A percentile compares a stretch with the other conserved stretches of the same genome.
These are phyloP conservation scores for Fusarium sterilihyphosum DNA, from an alignment of 2,329 filamentous ascomycete genomes.

Conservation along the genomic window DNA sequence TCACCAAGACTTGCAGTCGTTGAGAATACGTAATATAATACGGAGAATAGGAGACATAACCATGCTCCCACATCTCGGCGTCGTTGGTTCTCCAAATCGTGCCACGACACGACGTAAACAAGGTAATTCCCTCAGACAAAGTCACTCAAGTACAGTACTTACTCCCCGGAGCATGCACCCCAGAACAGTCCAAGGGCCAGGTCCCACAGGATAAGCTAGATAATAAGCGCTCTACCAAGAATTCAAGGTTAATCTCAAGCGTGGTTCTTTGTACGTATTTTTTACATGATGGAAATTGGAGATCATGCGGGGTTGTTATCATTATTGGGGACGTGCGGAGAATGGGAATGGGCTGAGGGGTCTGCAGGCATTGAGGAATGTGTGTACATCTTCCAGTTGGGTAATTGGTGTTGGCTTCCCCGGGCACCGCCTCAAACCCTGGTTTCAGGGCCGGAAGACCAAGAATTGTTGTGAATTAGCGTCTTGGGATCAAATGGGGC, in stretches of 20 bases:
- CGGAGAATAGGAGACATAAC: neutral
- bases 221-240: neutral
- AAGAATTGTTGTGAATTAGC: neutral
- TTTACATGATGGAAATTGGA: constrained; percentile 42
- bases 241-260: constrained; percentile 26
- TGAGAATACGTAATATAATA: neutral
- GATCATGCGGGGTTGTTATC: constrained; percentile 25
- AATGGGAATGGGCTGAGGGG: neutral
- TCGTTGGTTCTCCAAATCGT: constrained; percentile 1
- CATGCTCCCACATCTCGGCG: neutral
- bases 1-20: neutral
- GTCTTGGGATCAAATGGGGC: neutral
- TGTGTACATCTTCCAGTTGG: neutral
- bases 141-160: constrained; percentile 33
- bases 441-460: neutral
- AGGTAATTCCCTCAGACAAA: neutral
- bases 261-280: constrained; percentile 38
- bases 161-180: constrained; percentile 27
- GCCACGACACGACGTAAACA: neutral
- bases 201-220: constrained; percentile 17
- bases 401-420: neutral
- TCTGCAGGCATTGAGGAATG: neutral
- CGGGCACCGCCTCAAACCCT: neutral
- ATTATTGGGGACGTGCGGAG: constrained; percentile 34
- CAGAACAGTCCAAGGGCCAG: constrained; percentile 1